These are phyloP conservation scores for Trichoderma asperelloides DNA, from an alignment of 495 filamentous ascomycete genomes.

Conservation along the genomic window DNA sequence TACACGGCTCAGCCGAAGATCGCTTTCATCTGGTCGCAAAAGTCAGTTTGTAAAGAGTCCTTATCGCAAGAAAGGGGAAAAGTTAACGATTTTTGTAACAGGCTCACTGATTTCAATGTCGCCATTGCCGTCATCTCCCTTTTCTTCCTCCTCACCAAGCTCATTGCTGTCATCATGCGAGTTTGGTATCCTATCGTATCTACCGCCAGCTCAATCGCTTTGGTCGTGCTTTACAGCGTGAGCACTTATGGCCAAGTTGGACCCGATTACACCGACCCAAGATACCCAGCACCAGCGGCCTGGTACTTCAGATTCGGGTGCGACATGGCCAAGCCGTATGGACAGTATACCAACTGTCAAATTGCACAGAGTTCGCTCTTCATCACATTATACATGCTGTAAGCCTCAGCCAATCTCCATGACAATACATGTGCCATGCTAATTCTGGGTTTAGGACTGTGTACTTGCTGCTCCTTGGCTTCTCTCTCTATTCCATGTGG, in stretches of 20 bases:
- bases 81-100: conserved; percentile 23
- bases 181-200: conserved; percentile 64
- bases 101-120: conserved; percentile 72
- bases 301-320: conserved; percentile 85
- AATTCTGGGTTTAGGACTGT: conserved; percentile 30
- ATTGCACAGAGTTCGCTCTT: conserved; percentile 72
- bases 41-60: conserved; percentile 46
- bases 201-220: conserved; percentile 44
- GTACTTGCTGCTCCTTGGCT: conserved; percentile 46
- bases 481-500: conserved; percentile 54
- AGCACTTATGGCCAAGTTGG: conserved; percentile 67
- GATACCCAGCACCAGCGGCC: conserved; percentile 55
- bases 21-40: conserved; percentile 74
- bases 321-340: conserved; percentile 46
- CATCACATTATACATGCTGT: conserved; percentile 63
- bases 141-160: conserved; percentile 57
- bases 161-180: conserved; percentile 60
- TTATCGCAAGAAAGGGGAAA: neutral
- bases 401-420: conserved; percentile 25
- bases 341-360: conserved; percentile 57
- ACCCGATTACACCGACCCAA: conserved; percentile 67
- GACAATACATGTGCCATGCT: neutral
- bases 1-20: conserved; percentile 51
- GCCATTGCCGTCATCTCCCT: conserved; percentile 68
- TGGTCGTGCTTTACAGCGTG: conserved; percentile 56